phyloP scores from a whole-genome alignment of 2,329 filamentous ascomycete genomes.

The Aspergillus novoparasiticus region DNA sequence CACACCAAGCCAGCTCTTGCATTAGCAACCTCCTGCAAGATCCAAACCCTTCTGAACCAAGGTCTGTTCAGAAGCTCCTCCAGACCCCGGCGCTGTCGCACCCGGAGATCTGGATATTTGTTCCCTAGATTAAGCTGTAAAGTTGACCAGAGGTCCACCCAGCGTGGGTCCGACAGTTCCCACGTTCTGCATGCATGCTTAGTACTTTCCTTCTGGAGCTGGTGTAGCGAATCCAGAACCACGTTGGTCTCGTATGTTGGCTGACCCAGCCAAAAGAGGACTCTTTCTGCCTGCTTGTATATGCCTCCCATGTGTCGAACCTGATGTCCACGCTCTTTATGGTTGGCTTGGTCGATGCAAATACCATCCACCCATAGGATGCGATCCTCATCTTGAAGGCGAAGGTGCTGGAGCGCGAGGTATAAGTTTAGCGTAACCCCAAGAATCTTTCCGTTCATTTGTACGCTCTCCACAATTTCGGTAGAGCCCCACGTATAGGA shows the following conservation, averaged over 20 bases:
- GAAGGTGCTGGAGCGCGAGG: background rate
- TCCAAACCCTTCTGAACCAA: background rate
- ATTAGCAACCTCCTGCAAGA: background rate
- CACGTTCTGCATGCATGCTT: background rate
- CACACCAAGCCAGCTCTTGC: background rate
- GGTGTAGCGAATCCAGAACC: background rate
- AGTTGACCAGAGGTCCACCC: background rate
- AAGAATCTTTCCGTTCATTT: background rate
- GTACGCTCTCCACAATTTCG: background rate
- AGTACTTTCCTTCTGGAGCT: background rate
- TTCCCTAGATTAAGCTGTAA: accelerated
- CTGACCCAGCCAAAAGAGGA: background rate
- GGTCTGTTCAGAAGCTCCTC: background rate
- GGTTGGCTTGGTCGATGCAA: background rate
- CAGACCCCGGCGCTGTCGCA: background rate
- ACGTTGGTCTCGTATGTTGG: background rate
- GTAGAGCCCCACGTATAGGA: background rate
- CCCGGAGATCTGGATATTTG: background rate
- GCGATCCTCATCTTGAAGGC: background rate
- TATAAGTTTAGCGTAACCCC: background rate
- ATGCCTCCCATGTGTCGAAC: background rate
- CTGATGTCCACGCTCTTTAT: background rate
- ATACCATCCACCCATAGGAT: background rate
- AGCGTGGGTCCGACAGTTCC: background rate
- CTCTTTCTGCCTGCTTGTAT: background rate